Percentiles rank a stretch among this genome's conserved stretches.
phyloP scores from a whole-genome alignment of 2,329 filamentous ascomycete species.

The Hymenoscyphus linearis region DNA sequence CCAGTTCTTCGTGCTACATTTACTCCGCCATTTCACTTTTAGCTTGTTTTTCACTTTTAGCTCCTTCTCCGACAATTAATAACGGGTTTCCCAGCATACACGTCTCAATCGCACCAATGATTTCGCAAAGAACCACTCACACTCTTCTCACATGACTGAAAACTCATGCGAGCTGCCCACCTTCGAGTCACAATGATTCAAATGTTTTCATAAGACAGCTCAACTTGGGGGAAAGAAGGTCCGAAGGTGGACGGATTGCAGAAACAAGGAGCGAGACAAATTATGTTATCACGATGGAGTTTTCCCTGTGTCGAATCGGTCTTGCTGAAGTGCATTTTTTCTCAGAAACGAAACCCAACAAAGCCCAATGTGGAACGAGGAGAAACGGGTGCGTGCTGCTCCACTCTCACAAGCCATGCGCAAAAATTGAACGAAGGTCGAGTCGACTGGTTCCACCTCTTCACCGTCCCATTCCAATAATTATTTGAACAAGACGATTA shows the following conservation, averaged over 20 bases:
- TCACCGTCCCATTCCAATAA: constrained; percentile 5
- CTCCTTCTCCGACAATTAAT: constrained; percentile 9
- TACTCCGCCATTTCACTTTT: constrained; percentile 1
- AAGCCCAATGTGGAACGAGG: constrained; percentile 11
- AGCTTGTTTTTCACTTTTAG: not conserved
- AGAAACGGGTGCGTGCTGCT: constrained; percentile 8
- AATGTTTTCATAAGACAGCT: constrained; percentile 14
- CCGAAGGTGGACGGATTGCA: constrained; percentile 15
- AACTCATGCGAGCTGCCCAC: constrained; percentile 27
- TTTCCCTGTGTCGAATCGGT: constrained; percentile 19
- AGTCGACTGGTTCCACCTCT: constrained; percentile 1
- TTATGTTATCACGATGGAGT: constrained; percentile 5
- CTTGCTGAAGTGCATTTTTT: constrained; percentile 13
- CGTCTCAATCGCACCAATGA: constrained; percentile 20
- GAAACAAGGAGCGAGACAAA: constrained; percentile 4
- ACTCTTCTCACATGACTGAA: constrained; percentile 30
- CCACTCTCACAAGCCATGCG: constrained; percentile 7
- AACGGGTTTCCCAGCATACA: constrained; percentile 15
- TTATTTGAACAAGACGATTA: not conserved
- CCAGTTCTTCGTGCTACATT: constrained; percentile 4
- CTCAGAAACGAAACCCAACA: constrained; percentile 16
- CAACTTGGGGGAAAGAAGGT: constrained; percentile 17
- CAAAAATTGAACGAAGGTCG: constrained; percentile 1
- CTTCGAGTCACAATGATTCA: constrained; percentile 6
- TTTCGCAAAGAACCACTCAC: constrained; percentile 20